A percentile compares a stretch with the other conserved stretches of the same genome.
These are phyloP conservation scores for Hericium rajendrae DNA, from an alignment of 768 basidiomycete genomes.

Conservation along the genomic window DNA sequence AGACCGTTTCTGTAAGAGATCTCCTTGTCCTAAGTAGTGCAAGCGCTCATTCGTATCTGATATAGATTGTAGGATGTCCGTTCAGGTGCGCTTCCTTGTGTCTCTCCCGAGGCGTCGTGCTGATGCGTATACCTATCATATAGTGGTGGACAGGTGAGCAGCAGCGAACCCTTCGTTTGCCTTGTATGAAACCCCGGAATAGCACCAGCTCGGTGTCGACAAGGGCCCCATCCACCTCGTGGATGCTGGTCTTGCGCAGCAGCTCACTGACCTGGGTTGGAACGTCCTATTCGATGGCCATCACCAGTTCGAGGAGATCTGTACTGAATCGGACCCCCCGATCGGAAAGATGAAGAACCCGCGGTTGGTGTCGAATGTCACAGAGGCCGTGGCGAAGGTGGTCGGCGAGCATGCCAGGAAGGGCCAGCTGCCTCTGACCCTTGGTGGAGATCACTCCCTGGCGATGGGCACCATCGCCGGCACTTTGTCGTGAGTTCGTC, in stretches of 20 bases:
- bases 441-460: conserved; percentile 95
- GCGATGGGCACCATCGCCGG: conserved; percentile 95
- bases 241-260: conserved; percentile 71
- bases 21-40: background rate
- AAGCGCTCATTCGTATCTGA: background rate
- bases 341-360: conserved; percentile 91
- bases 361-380: conserved; percentile 74
- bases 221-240: conserved; percentile 84
- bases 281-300: conserved; percentile 84
- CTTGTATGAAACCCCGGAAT: conserved; percentile 10
- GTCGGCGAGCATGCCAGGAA: conserved; percentile 70
- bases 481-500: conserved; percentile 54
- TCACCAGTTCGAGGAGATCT: conserved; percentile 77
- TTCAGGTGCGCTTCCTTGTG: conserved; percentile 58
- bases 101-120: conserved; percentile 1
- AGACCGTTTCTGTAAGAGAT: conserved; percentile 59
- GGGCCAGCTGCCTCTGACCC: conserved; percentile 78
- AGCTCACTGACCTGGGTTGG: conserved; percentile 79
- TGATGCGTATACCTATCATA: conserved; percentile 4
- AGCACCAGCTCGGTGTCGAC: conserved; percentile 79
- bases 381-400: conserved; percentile 63
- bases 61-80: conserved; percentile 86
- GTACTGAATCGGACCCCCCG: conserved; percentile 56
- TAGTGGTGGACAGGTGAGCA: conserved; percentile 59
- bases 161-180: conserved; percentile 9